Evolutionary conservation across 352 stramenopile species (phyloP).

Genomic region (Phytopythium vexans): DNA sequence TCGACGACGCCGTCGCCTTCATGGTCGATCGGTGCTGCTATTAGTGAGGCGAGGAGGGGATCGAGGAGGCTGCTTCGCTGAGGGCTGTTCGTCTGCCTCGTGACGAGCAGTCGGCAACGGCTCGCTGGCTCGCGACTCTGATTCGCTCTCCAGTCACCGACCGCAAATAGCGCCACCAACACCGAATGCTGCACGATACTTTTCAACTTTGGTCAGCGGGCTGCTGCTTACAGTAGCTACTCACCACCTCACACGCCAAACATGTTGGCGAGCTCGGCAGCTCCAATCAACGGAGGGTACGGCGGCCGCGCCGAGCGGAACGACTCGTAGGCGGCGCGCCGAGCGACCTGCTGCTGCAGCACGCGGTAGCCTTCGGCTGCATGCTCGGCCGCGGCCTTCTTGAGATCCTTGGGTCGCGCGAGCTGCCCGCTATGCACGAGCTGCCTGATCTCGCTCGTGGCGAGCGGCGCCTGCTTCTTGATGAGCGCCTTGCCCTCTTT

Average conservation of each 20-base stretch:
- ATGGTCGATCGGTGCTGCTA: neutral
- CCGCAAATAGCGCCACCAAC: no score
- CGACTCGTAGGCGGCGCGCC: conserved; percentile 24
- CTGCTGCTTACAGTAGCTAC: no score
- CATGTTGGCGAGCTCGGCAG: neutral
- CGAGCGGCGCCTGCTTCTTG: conserved; percentile 45
- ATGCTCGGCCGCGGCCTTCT: conserved; percentile 30
- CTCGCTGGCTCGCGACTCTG: no score
- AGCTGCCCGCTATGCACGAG: conserved; percentile 40
- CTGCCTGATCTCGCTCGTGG: conserved; percentile 47
- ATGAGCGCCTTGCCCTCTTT: conserved; percentile 63
- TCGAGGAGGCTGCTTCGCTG: no score
- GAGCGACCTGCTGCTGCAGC: conserved; percentile 28
- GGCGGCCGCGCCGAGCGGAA: conserved; percentile 24
- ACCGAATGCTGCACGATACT: no score
- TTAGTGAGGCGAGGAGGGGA: no score
- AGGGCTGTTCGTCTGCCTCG: no score
- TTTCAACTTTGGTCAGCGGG: no score
- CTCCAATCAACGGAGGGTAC: conserved; percentile 12
- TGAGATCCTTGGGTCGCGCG: conserved; percentile 58
- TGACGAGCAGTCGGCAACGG: no score
- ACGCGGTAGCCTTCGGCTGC: conserved; percentile 37
- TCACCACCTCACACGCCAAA: neutral
- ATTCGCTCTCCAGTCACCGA: no score
- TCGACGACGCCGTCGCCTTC: conserved; percentile 1